These are phyloP conservation scores for Capsicum pubescens DNA, from an alignment of 257 asterid species.

Conservation along the genomic window DNA sequence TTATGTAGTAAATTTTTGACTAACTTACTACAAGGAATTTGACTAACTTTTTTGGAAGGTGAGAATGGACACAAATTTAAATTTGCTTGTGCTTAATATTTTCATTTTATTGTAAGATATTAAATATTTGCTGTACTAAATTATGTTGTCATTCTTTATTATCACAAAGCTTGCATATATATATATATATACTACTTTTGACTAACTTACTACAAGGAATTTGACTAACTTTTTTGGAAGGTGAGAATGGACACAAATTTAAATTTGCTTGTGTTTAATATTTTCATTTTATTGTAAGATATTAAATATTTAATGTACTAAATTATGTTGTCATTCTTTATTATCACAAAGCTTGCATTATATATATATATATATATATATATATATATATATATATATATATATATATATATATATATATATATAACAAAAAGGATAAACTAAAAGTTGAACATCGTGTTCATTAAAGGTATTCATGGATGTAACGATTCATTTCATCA, in stretches of 20 bases:
- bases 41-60: background rate
- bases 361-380: too few relatives aligned
- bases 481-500: too few relatives aligned
- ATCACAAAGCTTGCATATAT: background rate
- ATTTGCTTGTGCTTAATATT: background rate
- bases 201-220: background rate
- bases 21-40: background rate
- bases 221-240: background rate
- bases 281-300: background rate
- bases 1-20: background rate
- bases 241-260: background rate
- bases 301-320: background rate
- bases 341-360: background rate
- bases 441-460: background rate
- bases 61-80: background rate
- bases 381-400: background rate
- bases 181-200: too few relatives aligned
- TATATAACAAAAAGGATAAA: background rate
- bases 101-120: background rate
- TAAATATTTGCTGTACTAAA: background rate
- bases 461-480: too few relatives aligned
- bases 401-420: too few relatives aligned
- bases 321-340: background rate
- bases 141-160: background rate
- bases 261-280: background rate